These are phyloP conservation scores for Yarrowia bubula DNA, from an alignment of 805 yeast species.

Conservation along the genomic window DNA sequence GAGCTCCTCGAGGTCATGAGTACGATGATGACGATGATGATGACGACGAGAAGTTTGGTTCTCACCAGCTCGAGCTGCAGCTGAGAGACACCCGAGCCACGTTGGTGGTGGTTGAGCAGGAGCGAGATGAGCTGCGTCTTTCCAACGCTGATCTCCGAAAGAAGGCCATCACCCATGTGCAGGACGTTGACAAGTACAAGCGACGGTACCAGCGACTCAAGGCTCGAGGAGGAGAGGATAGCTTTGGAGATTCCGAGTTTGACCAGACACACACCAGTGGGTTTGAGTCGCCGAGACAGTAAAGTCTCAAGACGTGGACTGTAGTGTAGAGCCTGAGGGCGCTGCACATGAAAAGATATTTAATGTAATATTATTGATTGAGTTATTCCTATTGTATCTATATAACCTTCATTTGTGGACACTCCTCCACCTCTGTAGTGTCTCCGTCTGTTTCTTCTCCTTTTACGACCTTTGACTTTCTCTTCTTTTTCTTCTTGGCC, in stretches of 20 bases:
- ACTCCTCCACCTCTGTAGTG: too few relatives aligned
- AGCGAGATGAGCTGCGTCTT: conserved; percentile 64
- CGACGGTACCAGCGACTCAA: conserved; percentile 24
- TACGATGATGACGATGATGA: conserved; percentile 36
- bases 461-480: too few relatives aligned
- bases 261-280: conserved; percentile 30
- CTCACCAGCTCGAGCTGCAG: conserved; percentile 66
- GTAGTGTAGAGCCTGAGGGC: conserved; percentile 1
- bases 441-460: too few relatives aligned
- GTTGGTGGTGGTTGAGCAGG: conserved; percentile 74
- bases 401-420: too few relatives aligned
- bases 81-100: conserved; percentile 83
- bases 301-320: too few relatives aligned
- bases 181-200: conserved; percentile 31
- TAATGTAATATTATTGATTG: conserved; percentile 14
- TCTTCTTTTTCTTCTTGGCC: too few relatives aligned
- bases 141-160: conserved; percentile 37
- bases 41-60: conserved; percentile 34
- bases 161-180: conserved; percentile 35
- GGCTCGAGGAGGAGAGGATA: conserved; percentile 27
- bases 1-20: conserved; percentile 34
- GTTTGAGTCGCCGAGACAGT: conserved; percentile 12
- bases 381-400: too few relatives aligned
- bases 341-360: conserved; percentile 5
- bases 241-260: conserved; percentile 30